Percentiles rank a stretch among this genome's conserved stretches.
Evolutionary conservation across 176 grass and related monocot species (phyloP).

Genomic region (Avena insularis): DNA sequence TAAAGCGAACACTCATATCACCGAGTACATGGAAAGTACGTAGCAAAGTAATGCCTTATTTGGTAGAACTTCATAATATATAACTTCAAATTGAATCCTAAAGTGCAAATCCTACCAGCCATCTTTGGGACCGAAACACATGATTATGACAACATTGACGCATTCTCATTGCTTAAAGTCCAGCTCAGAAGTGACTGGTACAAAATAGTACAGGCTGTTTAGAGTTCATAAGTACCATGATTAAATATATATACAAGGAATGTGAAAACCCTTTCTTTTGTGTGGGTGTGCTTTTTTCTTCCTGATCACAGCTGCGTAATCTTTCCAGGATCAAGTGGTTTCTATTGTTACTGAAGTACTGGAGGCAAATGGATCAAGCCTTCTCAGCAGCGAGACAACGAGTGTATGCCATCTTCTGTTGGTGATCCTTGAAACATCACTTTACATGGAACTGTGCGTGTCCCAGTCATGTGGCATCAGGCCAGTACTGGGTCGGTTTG

Average conservation of each 20-base stretch:
- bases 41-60: not conserved
- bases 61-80: not conserved
- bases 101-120: not conserved
- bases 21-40: not conserved
- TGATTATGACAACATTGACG: not conserved
- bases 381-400: conserved; percentile 48
- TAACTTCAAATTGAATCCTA: not conserved
- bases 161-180: not conserved
- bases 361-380: conserved; percentile 53
- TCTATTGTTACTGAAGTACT: conserved; percentile 76
- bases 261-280: not conserved
- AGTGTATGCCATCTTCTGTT: conserved; percentile 66
- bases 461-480: conserved; percentile 85
- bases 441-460: conserved; percentile 86
- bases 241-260: conserved; percentile 31
- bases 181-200: not conserved
- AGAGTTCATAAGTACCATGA: not conserved
- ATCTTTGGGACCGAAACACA: not conserved
- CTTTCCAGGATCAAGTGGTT: conserved; percentile 86
- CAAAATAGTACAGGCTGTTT: not conserved
- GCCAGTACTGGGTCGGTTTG: conserved; percentile 76
- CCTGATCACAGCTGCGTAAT: not conserved
- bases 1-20: not conserved
- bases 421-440: conserved; percentile 75
- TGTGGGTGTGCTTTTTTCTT: not conserved